Base-by-base conservation (phyloP, 192 early-diverging fungal genomes). In the Funneliformis geosporum region DNA sequence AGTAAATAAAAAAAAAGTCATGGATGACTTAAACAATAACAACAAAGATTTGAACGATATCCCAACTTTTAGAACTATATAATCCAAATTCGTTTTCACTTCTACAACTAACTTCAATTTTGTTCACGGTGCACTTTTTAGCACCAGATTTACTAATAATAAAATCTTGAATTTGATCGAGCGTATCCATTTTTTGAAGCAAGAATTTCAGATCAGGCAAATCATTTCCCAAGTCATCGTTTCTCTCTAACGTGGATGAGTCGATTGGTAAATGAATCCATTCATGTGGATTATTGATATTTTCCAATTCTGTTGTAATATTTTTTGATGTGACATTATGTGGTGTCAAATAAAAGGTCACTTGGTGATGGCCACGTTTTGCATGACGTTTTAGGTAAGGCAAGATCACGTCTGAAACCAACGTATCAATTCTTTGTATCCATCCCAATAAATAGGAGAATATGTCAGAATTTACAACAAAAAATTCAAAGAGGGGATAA, bases 11-110 rank as follows among this genome's bases (percentile, higher is more conserved):
- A 33, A 33, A 33, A 33, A 33, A 33, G 33, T 33, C 33, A 33
- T 33, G 33, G 33, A 33, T 2, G 33, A 33, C 33, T 33, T 33
- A 33, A 33, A 33, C 33, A 33, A 33, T 33, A 2, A 33, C 33
- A 33, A 33, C 33, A 33, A 33, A 33, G 33, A 33, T 33, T 33
- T 33, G 33, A 33, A 33, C 2, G 33, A 33, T 33, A 33, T 33
- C 33, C 33, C 33, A 33, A 33, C 33, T 33, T 33, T 73, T 73
- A 44, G 70, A 42, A 73, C 39, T 44, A 44, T 50, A n/a, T 28
- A 73, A 47, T 25, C 70, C 70, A 73, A 73, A 73, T 43, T 73
- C 70, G 50, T 55, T 73, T 73, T 73, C 70, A 10, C 21, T 73
- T 43, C 70, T 43, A 12, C 10, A 14, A n/a, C 70, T 73, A 73